Conservation (phyloP, 1,284 basidiomycete species). For the Rhodotorula sp. region DNA sequence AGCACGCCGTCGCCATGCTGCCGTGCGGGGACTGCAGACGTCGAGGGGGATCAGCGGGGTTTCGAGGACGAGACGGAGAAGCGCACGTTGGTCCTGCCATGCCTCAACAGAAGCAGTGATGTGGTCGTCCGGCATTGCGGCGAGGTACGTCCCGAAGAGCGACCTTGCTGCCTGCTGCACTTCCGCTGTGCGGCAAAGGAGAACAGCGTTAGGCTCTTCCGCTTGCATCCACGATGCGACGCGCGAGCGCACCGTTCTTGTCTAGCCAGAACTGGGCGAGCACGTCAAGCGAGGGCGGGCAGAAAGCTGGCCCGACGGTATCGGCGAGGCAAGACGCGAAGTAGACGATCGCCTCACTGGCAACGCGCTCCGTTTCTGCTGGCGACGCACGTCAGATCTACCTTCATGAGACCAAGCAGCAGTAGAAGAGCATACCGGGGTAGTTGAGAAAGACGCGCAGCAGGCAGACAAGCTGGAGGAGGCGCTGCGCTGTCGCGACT, state of each 20-base stretch:
- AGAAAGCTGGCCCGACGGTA: conserved; percentile 62
- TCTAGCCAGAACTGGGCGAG: conserved; percentile 76
- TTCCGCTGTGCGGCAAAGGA: conserved; percentile 57
- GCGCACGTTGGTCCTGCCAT: conserved; percentile 69
- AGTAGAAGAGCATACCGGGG: conserved; percentile 58
- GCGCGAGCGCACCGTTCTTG: conserved; percentile 60
- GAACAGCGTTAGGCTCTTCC: not conserved
- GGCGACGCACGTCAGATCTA: not conserved
- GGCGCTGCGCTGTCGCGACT: conserved; percentile 66
- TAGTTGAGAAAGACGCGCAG: conserved; percentile 70
- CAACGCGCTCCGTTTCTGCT: conserved; percentile 65
- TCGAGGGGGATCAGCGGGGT: not conserved
- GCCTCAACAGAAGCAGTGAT: conserved; percentile 63
- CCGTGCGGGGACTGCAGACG: conserved; percentile 66
- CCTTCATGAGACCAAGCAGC: conserved; percentile 18
- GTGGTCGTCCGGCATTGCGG: conserved; percentile 67
- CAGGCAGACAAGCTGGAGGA: conserved; percentile 66
- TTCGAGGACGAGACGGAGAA: conserved; percentile 2
- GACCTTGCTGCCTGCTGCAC: conserved; percentile 71
- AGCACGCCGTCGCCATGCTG: conserved; percentile 62
- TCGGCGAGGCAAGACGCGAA: conserved; percentile 69
- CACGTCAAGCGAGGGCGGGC: conserved; percentile 68
- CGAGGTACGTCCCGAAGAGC: conserved; percentile 72
- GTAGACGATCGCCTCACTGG: conserved; percentile 71
- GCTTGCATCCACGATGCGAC: not conserved